Percentiles rank a stretch among this genome's conserved stretches.
phyloP scores from a whole-genome alignment of 768 basidiomycete species.

The Auriculariales sp. region DNA sequence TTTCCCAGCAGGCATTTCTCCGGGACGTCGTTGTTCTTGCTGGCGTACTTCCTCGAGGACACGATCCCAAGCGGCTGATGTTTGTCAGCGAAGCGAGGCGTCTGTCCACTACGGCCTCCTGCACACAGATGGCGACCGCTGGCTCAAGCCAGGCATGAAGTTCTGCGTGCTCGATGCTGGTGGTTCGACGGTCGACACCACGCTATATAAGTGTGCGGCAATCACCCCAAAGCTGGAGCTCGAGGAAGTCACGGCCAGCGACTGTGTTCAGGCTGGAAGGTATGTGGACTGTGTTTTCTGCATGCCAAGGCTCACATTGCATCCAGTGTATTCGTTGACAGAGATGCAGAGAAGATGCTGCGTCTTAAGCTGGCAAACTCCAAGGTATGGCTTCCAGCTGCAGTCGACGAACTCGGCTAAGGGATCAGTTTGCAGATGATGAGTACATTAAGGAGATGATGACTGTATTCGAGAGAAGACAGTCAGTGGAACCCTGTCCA shows the following conservation, averaged over 20 bases:
- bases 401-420: neutral
- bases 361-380: neutral
- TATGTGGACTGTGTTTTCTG: neutral
- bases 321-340: too few species aligned
- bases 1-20: neutral
- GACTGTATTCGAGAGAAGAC: neutral
- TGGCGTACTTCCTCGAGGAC: neutral
- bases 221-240: neutral
- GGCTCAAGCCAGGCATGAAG: neutral
- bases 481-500: too few species aligned
- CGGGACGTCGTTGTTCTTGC: neutral
- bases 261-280: conserved; percentile 1
- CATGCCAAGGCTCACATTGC: too few species aligned
- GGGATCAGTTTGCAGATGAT: neutral
- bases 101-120: conserved; percentile 2
- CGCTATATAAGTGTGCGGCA: neutral
- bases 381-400: neutral
- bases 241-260: conserved; percentile 1
- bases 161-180: neutral
- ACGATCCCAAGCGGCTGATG: neutral
- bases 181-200: conserved; percentile 1
- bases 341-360: neutral
- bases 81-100: conserved; percentile 1
- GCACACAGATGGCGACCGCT: neutral
- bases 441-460: neutral